These are phyloP conservation scores for Beauveria medogensis DNA, from an alignment of 2,329 filamentous ascomycete genomes.

Conservation along the genomic window DNA sequence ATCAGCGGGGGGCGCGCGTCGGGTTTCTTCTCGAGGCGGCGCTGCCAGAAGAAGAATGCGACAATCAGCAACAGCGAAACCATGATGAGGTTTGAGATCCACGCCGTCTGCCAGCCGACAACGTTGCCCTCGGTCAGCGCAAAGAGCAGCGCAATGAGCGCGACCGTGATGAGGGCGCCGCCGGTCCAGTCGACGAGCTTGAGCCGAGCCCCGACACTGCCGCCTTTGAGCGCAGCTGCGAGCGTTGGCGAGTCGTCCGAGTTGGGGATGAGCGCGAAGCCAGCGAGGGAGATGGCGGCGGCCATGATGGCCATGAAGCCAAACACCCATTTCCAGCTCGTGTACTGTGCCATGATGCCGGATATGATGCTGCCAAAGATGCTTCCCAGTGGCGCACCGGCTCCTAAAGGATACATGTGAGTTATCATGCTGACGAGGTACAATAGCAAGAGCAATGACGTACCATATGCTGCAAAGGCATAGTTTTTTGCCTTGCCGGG, in stretches of 20 bases:
- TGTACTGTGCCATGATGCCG: slow-evolving; percentile 55
- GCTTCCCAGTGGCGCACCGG: slow-evolving; percentile 56
- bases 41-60: slow-evolving; percentile 54
- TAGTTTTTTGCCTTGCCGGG: slow-evolving; percentile 64
- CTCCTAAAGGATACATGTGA: slow-evolving; percentile 29
- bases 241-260: neutral
- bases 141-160: slow-evolving; percentile 55
- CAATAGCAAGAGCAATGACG: slow-evolving; percentile 7
- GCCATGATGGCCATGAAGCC: slow-evolving; percentile 55
- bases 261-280: slow-evolving; percentile 50
- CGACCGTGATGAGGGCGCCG: slow-evolving; percentile 52
- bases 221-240: slow-evolving; percentile 4
- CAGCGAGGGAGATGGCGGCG: slow-evolving; percentile 46
- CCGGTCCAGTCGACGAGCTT: slow-evolving; percentile 58
- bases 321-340: slow-evolving; percentile 60
- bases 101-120: slow-evolving; percentile 57
- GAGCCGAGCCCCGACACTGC: slow-evolving; percentile 26
- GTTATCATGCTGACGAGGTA: neutral
- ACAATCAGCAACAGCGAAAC: slow-evolving; percentile 47
- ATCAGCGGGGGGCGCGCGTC: slow-evolving; percentile 47
- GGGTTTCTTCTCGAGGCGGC: slow-evolving; percentile 26
- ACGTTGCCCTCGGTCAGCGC: slow-evolving; percentile 62
- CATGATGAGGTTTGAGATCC: slow-evolving; percentile 52
- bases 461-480: slow-evolving; percentile 56
- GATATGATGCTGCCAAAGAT: slow-evolving; percentile 58